Evolutionary conservation across 345 rosid genomes (phyloP).

Genomic region (Raphanus raphanistrum): DNA sequence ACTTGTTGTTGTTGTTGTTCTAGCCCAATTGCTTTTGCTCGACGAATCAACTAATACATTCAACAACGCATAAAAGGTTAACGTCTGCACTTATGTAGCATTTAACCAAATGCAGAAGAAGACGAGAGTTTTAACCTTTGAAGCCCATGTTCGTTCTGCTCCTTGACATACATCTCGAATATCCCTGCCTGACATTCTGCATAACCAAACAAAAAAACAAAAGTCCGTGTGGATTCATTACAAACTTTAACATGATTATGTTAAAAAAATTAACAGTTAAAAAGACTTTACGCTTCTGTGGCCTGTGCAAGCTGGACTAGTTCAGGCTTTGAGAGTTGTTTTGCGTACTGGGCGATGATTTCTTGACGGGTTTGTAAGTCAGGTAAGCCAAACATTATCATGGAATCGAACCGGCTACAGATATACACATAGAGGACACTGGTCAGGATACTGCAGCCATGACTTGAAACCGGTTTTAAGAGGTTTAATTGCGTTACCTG

Average conservation of each 20-base stretch:
- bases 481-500: constrained; percentile 47
- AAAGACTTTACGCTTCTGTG: constrained; percentile 56
- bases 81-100: not conserved
- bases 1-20: constrained; percentile 37
- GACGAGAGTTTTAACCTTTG: constrained; percentile 53
- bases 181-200: constrained; percentile 93
- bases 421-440: constrained; percentile 15
- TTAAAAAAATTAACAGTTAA: not conserved
- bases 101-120: not conserved
- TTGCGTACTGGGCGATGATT: constrained; percentile 81
- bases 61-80: not conserved
- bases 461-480: not conserved
- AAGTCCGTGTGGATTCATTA: not conserved
- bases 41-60: constrained; percentile 61
- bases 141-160: constrained; percentile 95
- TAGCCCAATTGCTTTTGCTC: constrained; percentile 42
- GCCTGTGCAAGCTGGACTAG: constrained; percentile 61
- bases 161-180: constrained; percentile 85
- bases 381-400: constrained; percentile 75
- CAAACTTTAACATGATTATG: not conserved
- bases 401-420: constrained; percentile 86
- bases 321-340: constrained; percentile 71
- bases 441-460: constrained; percentile 9
- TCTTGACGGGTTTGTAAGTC: constrained; percentile 66
- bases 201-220: not conserved